These are phyloP conservation scores for Trichosporon asahii DNA, from an alignment of 1,284 basidiomycete species.

Conservation along the genomic window DNA sequence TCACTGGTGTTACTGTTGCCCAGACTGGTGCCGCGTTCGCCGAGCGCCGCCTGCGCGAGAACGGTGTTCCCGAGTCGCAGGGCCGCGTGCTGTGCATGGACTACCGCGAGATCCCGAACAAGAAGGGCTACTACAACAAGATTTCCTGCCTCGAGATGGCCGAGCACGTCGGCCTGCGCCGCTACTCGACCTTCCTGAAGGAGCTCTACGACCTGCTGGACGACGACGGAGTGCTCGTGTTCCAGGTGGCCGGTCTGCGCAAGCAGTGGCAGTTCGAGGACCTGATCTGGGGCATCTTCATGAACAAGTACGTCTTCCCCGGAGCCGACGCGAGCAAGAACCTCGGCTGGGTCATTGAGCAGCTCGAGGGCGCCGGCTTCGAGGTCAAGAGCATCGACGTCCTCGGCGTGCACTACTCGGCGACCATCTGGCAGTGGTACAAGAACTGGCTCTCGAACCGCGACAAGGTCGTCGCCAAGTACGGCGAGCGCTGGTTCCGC, in stretches of 20 bases:
- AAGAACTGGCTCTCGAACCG: constrained; percentile 90
- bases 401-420: constrained; percentile 93
- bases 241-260: constrained; percentile 94
- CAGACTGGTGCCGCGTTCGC: constrained; percentile 91
- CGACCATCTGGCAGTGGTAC: constrained; percentile 92
- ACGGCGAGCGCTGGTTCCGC: constrained; percentile 86
- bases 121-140: constrained; percentile 80
- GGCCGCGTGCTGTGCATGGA: constrained; percentile 93
- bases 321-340: constrained; percentile 95
- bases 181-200: constrained; percentile 82
- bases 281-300: constrained; percentile 78
- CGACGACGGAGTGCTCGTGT: constrained; percentile 89
- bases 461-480: constrained; percentile 80
- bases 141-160: constrained; percentile 98
- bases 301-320: constrained; percentile 98
- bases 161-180: constrained; percentile 95
- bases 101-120: constrained; percentile 85
- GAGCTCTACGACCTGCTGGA: constrained; percentile 92
- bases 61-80: constrained; percentile 70
- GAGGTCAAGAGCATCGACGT: constrained; percentile 97
- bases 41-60: constrained; percentile 77
- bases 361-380: constrained; percentile 82
- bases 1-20: constrained; percentile 90
- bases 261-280: constrained; percentile 97
- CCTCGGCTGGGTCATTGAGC: constrained; percentile 87